A percentile compares a stretch with the other conserved stretches of the same genome.
These are phyloP conservation scores for Hypomyces perniciosus DNA, from an alignment of 2,329 filamentous ascomycete genomes.

Conservation along the genomic window DNA sequence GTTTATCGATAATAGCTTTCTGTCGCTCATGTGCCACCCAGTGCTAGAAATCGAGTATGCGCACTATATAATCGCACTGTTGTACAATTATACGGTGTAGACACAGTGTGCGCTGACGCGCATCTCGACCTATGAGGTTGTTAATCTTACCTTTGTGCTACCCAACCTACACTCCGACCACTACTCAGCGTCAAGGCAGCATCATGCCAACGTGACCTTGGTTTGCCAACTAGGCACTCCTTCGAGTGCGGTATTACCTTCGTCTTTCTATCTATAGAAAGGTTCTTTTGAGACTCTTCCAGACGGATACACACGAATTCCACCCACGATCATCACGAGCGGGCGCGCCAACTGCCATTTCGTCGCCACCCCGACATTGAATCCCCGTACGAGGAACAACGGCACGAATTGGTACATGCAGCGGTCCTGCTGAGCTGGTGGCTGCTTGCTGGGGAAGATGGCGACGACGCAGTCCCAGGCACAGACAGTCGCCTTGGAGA, in stretches of 20 bases:
- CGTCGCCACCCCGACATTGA: neutral
- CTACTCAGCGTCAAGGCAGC: slow-evolving; percentile 3
- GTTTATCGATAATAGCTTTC: slow-evolving; percentile 12
- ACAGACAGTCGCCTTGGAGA: slow-evolving; percentile 49
- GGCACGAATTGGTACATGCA: slow-evolving; percentile 6
- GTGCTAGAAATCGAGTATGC: neutral
- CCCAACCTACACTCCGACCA: slow-evolving; percentile 8
- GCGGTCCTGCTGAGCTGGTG: slow-evolving; percentile 10
- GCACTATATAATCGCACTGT: neutral
- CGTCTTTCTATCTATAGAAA: neutral
- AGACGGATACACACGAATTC: no score
- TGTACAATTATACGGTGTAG: neutral
- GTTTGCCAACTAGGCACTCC: slow-evolving; percentile 11
- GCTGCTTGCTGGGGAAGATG: slow-evolving; percentile 29
- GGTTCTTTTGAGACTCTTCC: neutral
- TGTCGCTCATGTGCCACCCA: slow-evolving; percentile 11
- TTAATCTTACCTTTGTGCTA: slow-evolving; percentile 4
- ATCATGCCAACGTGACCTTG: slow-evolving; percentile 11
- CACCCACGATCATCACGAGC: neutral
- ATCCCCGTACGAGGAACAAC: neutral
- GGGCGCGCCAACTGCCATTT: neutral
- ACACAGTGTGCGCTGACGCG: slow-evolving; percentile 10
- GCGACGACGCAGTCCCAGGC: slow-evolving; percentile 28
- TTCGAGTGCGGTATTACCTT: slow-evolving; percentile 3
- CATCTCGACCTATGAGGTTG: slow-evolving; percentile 6